Percentiles rank a stretch among this genome's conserved stretches.
Conservation (phyloP, 805 yeast genomes). For the Ogataea pilisensis region DNA sequence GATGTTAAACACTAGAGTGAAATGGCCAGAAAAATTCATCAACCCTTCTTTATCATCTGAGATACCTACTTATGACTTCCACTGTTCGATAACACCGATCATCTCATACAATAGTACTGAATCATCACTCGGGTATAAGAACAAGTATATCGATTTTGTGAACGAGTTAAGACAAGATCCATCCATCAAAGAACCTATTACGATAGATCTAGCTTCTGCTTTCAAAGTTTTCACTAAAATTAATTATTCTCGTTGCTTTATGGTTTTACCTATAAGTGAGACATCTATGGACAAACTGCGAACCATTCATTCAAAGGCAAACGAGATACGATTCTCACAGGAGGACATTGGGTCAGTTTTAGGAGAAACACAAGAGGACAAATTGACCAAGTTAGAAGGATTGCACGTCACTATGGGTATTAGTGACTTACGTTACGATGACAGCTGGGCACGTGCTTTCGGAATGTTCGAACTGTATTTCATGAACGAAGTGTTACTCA, state of each 20-base stretch:
- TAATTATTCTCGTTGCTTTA: slow-evolving; percentile 12
- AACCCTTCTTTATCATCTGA: slow-evolving; percentile 13
- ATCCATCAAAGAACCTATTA: background rate
- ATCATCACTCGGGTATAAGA: slow-evolving; percentile 10
- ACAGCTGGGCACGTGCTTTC: slow-evolving; percentile 9
- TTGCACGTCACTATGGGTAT: slow-evolving; percentile 22
- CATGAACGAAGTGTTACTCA: slow-evolving; percentile 22
- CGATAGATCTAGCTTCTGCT: background rate
- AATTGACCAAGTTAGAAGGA: slow-evolving; percentile 7
- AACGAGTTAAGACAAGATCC: slow-evolving; percentile 2
- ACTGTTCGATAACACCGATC: slow-evolving; percentile 26
- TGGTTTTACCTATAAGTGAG: slow-evolving; percentile 10
- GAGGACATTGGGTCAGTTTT: slow-evolving; percentile 15
- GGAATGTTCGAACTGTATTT: slow-evolving; percentile 26
- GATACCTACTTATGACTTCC: slow-evolving; percentile 12
- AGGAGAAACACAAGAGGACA: slow-evolving; percentile 16
- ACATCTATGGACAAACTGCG: slow-evolving; percentile 2
- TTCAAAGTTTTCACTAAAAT: slow-evolving; percentile 11
- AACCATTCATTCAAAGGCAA: slow-evolving; percentile 4
- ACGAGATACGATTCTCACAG: slow-evolving; percentile 9
- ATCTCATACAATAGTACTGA: slow-evolving; percentile 13
- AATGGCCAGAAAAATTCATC: slow-evolving; percentile 23
- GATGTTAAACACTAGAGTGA: slow-evolving; percentile 9
- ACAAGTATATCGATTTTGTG: slow-evolving; percentile 7
- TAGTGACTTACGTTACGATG: background rate